Evolutionary conservation across 2,329 filamentous ascomycete genomes (phyloP).

Genomic region (Botrytis fragariae): DNA sequence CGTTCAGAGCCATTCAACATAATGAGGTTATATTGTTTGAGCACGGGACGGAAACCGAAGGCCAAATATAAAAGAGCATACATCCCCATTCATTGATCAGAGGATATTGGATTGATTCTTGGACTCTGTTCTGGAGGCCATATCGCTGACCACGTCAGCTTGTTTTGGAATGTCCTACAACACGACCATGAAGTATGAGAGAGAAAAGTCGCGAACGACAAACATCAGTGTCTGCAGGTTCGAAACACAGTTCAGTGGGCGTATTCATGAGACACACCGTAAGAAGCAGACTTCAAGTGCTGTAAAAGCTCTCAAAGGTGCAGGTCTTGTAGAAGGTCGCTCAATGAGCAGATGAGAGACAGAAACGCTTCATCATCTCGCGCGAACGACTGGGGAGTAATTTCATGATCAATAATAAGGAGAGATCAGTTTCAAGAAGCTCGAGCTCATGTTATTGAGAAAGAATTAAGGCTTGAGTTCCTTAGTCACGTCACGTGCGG

Average conservation of each 20-base stretch:
- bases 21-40: neutral
- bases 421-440: neutral
- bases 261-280: neutral
- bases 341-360: neutral
- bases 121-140: neutral
- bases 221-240: neutral
- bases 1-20: neutral
- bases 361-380: neutral
- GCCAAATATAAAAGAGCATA: neutral
- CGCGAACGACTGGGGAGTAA: neutral
- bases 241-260: neutral
- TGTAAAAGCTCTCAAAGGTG: neutral
- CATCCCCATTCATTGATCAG: neutral
- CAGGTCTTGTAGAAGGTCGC: neutral
- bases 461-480: neutral
- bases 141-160: neutral
- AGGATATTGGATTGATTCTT: neutral
- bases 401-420: neutral
- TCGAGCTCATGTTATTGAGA: neutral
- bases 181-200: neutral
- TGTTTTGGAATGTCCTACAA: neutral
- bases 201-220: neutral
- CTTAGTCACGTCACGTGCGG: neutral
- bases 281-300: neutral
- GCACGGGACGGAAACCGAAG: neutral